Base-by-base conservation (phyloP, 2,329 filamentous ascomycete genomes). In the Claviceps sorghi region DNA sequence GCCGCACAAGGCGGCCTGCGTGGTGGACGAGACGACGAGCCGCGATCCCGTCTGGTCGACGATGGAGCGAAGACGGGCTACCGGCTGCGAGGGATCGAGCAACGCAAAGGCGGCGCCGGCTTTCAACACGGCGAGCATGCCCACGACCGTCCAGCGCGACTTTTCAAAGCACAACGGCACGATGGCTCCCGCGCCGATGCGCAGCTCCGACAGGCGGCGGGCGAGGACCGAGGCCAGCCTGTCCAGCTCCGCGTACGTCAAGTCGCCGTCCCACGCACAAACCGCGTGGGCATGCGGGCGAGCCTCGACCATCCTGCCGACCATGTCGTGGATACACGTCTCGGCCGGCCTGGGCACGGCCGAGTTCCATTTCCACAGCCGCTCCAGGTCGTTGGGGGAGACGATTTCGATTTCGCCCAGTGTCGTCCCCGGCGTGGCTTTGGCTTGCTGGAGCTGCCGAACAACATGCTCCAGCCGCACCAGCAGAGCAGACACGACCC, bases 121-220 rank as follows among this genome's bases (percentile, higher is more conserved):
- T 57, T 75, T 75, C 68, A 75, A 72, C 51, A 75, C 65, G 7
- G 65, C 72, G 9, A 76, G 59, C 4, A 75, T 67, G 0, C 69
- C 68, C 22, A 75, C 64, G 8, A 68, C 62, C 4, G 72, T 69
- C 71, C 70, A 74, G 56, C 62, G 63, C 32, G 71, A 74, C 58
- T 75, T 75, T 57, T 75, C 71, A 53, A 76, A 75, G 56, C 71
- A 74, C n/a, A 76, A 62, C 2, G 73, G 72, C n/a, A 77, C 68
- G 10, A 66, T 67, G 40, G 71, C 62, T 17, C 71, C 72, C n/a
- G 59, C 56, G 11, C 59, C 58, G 15, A 62, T 55, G 10, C 1
- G 21, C 11, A 43, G 19, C 4, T 6, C 21, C 4, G 41, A 43
- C 1, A 77, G 64, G 52, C 70, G 63, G 5, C 59, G 58, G 3